phyloP scores from a whole-genome alignment of 2,329 filamentous ascomycete species.

The Apiospora pterosperma region DNA sequence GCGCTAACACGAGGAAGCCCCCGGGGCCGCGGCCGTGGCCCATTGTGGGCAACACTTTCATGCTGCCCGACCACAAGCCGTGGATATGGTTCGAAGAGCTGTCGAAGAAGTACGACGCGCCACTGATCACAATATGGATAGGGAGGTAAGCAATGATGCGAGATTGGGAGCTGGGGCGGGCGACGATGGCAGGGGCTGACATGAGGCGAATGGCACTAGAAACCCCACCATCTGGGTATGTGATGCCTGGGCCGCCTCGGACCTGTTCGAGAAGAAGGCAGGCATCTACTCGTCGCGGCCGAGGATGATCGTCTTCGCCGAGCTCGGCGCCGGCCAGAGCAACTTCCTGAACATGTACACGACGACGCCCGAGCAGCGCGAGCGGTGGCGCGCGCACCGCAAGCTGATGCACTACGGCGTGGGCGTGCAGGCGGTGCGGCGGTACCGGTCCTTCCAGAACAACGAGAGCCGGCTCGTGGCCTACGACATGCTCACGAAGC shows the following conservation, averaged over 20 bases:
- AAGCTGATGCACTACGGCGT: constrained; percentile 51
- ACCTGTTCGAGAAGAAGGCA: constrained; percentile 52
- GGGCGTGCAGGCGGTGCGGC: constrained; percentile 51
- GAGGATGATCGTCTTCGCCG: constrained; percentile 45
- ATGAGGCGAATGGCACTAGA: constrained; percentile 7
- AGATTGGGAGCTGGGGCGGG: too few species aligned
- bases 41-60: constrained; percentile 53
- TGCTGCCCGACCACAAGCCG: constrained; percentile 50
- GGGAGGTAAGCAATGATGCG: constrained; percentile 31
- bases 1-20: constrained; percentile 31
- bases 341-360: constrained; percentile 43
- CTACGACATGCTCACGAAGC: constrained; percentile 40
- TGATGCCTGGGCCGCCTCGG: constrained; percentile 46
- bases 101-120: constrained; percentile 44
- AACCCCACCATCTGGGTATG: constrained; percentile 46
- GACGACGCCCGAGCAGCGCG: constrained; percentile 33
- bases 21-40: constrained; percentile 52
- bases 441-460: constrained; percentile 52
- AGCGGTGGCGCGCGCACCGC: constrained; percentile 40
- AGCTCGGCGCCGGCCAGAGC: constrained; percentile 40
- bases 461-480: constrained; percentile 56
- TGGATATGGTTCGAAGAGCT: constrained; percentile 56
- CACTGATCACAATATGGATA: constrained; percentile 55
- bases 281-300: constrained; percentile 49
- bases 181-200: background rate